Conservation (phyloP, 345 rosid genomes). For the Arabidopsis suecica region DNA sequence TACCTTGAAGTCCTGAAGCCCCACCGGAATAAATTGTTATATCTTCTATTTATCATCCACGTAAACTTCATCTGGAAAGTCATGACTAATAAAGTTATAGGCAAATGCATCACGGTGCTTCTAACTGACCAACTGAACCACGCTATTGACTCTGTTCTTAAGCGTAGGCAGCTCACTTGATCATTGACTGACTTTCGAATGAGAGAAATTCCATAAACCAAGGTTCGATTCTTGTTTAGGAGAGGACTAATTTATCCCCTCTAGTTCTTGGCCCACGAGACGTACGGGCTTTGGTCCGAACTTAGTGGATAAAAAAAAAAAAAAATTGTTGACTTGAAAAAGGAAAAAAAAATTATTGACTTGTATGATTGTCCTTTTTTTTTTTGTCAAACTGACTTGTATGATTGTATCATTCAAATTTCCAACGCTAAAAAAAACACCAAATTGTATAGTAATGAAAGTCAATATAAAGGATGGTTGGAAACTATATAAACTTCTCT, state of each 20-base stretch:
- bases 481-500: not conserved
- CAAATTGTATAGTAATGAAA: not conserved
- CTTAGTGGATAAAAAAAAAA: not conserved
- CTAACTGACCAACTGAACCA: not conserved
- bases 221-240: not conserved
- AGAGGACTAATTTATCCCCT: not conserved
- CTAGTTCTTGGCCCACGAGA: not conserved
- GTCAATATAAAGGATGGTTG: slow-evolving; percentile 10
- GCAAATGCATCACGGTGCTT: too few species aligned
- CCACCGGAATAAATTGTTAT: too few species aligned
- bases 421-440: not conserved
- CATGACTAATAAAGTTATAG: too few species aligned
- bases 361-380: not conserved
- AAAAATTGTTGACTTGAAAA: not conserved
- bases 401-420: not conserved
- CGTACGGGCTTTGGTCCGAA: not conserved
- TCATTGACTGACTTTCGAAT: not conserved
- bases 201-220: not conserved
- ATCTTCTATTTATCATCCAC: too few species aligned
- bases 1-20: too few species aligned
- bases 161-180: not conserved
- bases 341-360: not conserved
- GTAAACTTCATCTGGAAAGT: too few species aligned
- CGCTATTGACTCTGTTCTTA: too few species aligned
- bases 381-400: not conserved